These are phyloP conservation scores for Larix sibirica DNA, from an alignment of 83 land plant species.

Conservation along the genomic window DNA sequence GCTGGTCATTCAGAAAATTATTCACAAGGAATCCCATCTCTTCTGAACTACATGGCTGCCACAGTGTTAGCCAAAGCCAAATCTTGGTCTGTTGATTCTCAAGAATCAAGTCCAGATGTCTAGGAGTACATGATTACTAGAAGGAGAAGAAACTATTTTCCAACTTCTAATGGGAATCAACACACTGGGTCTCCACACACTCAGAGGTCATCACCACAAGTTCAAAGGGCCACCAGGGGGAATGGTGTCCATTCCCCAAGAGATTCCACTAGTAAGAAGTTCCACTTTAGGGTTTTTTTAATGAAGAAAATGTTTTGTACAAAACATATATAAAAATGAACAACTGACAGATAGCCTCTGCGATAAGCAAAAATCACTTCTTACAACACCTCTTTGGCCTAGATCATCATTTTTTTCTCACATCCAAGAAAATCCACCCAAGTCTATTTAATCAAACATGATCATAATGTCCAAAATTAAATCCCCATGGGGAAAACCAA, in stretches of 20 bases:
- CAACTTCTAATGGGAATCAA: conserved; percentile 45
- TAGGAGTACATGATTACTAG: conserved; percentile 23
- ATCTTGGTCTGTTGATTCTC: conserved; percentile 35
- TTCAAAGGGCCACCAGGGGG: conserved; percentile 36
- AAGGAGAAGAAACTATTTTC: conserved; percentile 54
- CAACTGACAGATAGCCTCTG: too few relatives aligned
- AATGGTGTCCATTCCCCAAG: conserved; percentile 31
- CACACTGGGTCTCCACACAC: conserved; percentile 35
- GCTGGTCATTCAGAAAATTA: conserved; percentile 25
- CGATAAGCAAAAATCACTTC: too few relatives aligned
- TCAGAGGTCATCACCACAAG: conserved; percentile 40
- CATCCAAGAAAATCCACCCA: too few relatives aligned
- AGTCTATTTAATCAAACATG: too few relatives aligned
- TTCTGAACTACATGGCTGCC: conserved; percentile 67
- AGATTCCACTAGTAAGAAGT: conserved; percentile 1
- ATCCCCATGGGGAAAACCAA: too few relatives aligned
- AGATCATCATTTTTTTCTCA: too few relatives aligned
- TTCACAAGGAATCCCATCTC: conserved; percentile 37
- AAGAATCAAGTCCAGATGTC: conserved; percentile 55
- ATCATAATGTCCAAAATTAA: too few relatives aligned
- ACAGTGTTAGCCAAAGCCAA: conserved; percentile 69
- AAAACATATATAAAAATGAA: too few relatives aligned
- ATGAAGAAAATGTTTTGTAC: too few relatives aligned
- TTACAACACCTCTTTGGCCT: too few relatives aligned
- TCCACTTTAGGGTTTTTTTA: not conserved